Evolutionary conservation across 345 rosid genomes (phyloP).

Genomic region (Carallia brachiata): DNA sequence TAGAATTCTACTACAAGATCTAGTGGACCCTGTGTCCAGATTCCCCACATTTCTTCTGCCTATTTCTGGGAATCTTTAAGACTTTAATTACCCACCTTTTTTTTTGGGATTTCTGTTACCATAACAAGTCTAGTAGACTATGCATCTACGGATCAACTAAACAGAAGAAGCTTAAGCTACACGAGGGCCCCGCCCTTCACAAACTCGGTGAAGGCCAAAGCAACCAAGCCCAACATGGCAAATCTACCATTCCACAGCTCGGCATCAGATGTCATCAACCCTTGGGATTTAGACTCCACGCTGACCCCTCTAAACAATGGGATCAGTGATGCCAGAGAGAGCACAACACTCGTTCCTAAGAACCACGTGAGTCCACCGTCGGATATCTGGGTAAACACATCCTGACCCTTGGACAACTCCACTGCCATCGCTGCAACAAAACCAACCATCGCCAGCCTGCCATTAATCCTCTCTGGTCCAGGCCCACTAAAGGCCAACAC

Average conservation of each 20-base stretch:
- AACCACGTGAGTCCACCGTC: conserved; percentile 65
- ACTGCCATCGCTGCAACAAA: conserved; percentile 68
- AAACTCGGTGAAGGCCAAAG: conserved; percentile 69
- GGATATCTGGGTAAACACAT: conserved; percentile 56
- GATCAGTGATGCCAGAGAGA: conserved; percentile 62
- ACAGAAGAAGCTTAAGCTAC: conserved; percentile 5
- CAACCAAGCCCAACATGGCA: conserved; percentile 79
- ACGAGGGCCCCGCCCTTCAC: conserved; percentile 63
- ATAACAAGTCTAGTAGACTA: too few species aligned
- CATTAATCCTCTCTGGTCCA: conserved; percentile 89
- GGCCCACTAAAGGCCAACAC: conserved; percentile 77
- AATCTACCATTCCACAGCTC: conserved; percentile 84
- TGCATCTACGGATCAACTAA: too few species aligned
- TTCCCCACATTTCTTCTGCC: too few species aligned
- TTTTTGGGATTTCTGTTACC: too few species aligned
- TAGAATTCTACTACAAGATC: too few species aligned
- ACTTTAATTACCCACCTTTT: too few species aligned
- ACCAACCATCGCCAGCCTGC: conserved; percentile 85
- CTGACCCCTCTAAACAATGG: conserved; percentile 60
- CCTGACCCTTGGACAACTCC: conserved; percentile 65
- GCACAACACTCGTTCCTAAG: conserved; percentile 46
- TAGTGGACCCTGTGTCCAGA: too few species aligned
- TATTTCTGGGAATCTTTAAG: too few species aligned
- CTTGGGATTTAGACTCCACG: conserved; percentile 48
- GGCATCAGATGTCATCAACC: conserved; percentile 74